A percentile compares a stretch with the other conserved stretches of the same genome.
Evolutionary conservation across 2,329 filamentous ascomycete genomes (phyloP).

Genomic region (Aspergillus hiratsukae): DNA sequence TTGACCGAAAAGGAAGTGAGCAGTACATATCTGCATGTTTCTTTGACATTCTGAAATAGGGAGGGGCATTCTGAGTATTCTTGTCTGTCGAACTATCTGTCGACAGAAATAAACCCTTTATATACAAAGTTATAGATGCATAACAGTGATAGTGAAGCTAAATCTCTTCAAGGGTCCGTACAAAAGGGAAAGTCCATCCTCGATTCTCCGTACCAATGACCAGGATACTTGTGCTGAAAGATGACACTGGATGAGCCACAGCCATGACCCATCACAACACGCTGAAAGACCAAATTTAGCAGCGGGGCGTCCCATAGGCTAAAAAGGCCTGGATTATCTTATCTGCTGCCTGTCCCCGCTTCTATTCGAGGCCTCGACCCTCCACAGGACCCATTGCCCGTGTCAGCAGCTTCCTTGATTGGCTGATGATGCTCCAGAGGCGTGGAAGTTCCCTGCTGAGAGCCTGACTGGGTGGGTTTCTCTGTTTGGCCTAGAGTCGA

Average conservation of each 20-base stretch:
- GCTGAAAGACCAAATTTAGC: slow-evolving; percentile 15
- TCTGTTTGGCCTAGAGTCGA: slow-evolving; percentile 13
- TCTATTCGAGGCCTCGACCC: slow-evolving; percentile 21
- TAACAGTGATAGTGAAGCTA: background rate
- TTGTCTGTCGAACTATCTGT: no score
- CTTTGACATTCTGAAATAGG: background rate
- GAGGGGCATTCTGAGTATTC: background rate
- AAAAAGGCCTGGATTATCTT: slow-evolving; percentile 7
- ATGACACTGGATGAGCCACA: background rate
- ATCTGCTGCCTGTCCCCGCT: slow-evolving; percentile 15
- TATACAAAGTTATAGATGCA: background rate
- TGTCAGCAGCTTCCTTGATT: slow-evolving; percentile 6
- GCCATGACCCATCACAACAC: slow-evolving; percentile 6
- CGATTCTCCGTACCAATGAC: background rate
- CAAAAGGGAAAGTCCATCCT: no score
- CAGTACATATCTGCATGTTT: background rate
- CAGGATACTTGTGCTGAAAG: background rate
- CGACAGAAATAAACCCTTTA: background rate
- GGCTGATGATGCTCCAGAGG: slow-evolving; percentile 10
- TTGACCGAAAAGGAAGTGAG: background rate
- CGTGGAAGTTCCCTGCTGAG: slow-evolving; percentile 12
- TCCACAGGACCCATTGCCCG: slow-evolving; percentile 2
- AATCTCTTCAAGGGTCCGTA: background rate
- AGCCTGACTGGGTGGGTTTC: background rate
- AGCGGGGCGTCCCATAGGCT: slow-evolving; percentile 7